Percentiles rank a stretch among this genome's conserved stretches.
Conservation (phyloP, 2,329 filamentous ascomycete genomes). For the Trichoderma oligosporum region DNA sequence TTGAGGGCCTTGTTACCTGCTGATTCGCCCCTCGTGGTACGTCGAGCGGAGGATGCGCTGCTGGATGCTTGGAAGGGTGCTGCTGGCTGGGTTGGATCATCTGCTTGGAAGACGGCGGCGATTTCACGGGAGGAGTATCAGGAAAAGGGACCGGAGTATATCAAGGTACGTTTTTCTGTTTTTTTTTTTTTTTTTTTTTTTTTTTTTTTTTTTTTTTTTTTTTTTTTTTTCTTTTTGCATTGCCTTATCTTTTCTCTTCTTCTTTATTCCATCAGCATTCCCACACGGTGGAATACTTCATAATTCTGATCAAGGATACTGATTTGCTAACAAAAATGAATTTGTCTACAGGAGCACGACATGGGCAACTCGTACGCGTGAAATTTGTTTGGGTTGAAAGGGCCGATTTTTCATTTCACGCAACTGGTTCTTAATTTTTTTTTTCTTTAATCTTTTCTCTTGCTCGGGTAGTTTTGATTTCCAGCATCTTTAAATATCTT, state of each 20-base stretch:
- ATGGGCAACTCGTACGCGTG: constrained; percentile 58
- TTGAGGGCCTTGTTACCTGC: constrained; percentile 69
- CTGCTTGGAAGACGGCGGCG: constrained; percentile 58
- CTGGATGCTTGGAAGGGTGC: constrained; percentile 94
- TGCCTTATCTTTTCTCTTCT: no score
- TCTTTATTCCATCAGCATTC: no score
- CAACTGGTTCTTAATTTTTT: background rate
- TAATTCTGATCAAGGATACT: no score
- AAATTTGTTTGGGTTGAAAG: constrained; percentile 20
- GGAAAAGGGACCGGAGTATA: constrained; percentile 90
- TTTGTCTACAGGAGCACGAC: constrained; percentile 56
- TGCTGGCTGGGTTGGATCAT: constrained; percentile 71
- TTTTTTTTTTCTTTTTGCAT: background rate
- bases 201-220: constrained; percentile 10
- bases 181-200: background rate
- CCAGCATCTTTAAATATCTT: background rate
- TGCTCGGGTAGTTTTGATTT: background rate
- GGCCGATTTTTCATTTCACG: background rate
- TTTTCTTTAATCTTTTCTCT: no score
- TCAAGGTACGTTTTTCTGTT: constrained; percentile 66
- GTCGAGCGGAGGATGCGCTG: constrained; percentile 70
- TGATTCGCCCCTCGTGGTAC: constrained; percentile 62
- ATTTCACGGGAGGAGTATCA: constrained; percentile 78
- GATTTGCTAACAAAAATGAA: constrained; percentile 1
- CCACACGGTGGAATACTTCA: no score